These are phyloP conservation scores for Reutealis trisperma DNA, from an alignment of 345 rosid species.

Conservation along the genomic window DNA sequence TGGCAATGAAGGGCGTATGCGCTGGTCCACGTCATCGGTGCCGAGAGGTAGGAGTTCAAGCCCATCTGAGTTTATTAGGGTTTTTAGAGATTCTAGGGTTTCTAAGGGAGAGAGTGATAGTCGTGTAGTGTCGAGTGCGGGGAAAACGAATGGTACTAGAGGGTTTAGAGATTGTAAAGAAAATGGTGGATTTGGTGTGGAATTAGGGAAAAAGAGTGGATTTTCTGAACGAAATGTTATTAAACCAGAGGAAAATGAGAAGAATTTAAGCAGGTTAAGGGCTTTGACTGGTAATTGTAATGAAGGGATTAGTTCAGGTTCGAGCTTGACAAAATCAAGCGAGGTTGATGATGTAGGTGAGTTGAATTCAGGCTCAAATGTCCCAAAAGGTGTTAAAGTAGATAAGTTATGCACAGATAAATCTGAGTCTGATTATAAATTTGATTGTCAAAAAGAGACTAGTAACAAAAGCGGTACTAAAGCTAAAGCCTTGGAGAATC, in stretches of 20 bases:
- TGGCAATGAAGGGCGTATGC: constrained; percentile 42
- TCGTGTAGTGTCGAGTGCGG: constrained; percentile 27
- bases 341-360: constrained; percentile 18
- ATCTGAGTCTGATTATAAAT: constrained; percentile 29
- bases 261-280: constrained; percentile 19
- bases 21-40: constrained; percentile 56
- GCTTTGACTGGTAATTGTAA: constrained; percentile 18
- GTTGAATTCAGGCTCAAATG: constrained; percentile 28
- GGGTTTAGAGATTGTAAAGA: constrained; percentile 33
- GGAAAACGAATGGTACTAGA: constrained; percentile 31
- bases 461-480: constrained; percentile 33
- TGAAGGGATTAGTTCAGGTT: constrained; percentile 26
- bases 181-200: constrained; percentile 35
- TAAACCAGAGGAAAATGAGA: constrained; percentile 17
- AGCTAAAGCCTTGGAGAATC: constrained; percentile 40
- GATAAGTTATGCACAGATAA: constrained; percentile 30
- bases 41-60: constrained; percentile 85
- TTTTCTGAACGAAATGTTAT: constrained; percentile 2
- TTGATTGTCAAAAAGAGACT: constrained; percentile 18
- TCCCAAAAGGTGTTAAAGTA: constrained; percentile 9
- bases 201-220: constrained; percentile 33
- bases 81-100: constrained; percentile 49
- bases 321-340: constrained; percentile 25
- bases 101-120: constrained; percentile 36
- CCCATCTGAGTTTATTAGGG: constrained; percentile 70